Evolutionary conservation across 2,329 filamentous ascomycete species (phyloP), one percentile per base, ranked within the genome.

Genomic region (Emmonsia crescens): DNA sequence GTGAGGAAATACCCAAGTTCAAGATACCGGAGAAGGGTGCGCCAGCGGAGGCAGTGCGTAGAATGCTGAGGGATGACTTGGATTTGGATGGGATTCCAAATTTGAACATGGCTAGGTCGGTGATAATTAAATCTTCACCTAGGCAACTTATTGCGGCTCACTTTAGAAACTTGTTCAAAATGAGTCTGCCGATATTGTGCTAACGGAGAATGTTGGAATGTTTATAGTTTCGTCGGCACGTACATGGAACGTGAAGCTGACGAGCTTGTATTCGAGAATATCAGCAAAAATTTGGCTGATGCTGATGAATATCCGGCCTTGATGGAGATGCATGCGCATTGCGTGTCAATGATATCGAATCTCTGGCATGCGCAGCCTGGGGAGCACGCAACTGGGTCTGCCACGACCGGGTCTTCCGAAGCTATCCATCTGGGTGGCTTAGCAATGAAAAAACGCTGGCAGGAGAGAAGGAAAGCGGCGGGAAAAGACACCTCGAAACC

Each of bases 401-500:
- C 86, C 3, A 89, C 86, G 0, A 88, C 87, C 0, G 87, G 87
- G 0, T 89, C 85, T 0, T 87, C 83, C 12, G 87, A 89, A 71
- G 87, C 85, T 0, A 87, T 89, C 62, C 85, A 88, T 68, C 79
- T 89, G 0, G 87, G 85, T 38, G 86, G 85, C 1, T 75, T 89
- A 24, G 86, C 87, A 3, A 89, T 90, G 87, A 89, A 89, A 76
- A 79, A 85, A n/a, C 78, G 84, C 24, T 89, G 87, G 87, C 85
- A 89, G 70, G 83, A 88, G 67, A 82, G 80, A 66, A 79, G 86
- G 31, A 77, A 74, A 61, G 79, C 77, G 0, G 80, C 80, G 44
- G 85, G 85, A 16, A 88, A 89, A 64, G 84, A 87, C 65, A 82
- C 79, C 1, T 78, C 74, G 1, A 83, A 82, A 38, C 87, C 87